Conservation (phyloP, 305 asterid species). For the Fraxinus platypoda region DNA sequence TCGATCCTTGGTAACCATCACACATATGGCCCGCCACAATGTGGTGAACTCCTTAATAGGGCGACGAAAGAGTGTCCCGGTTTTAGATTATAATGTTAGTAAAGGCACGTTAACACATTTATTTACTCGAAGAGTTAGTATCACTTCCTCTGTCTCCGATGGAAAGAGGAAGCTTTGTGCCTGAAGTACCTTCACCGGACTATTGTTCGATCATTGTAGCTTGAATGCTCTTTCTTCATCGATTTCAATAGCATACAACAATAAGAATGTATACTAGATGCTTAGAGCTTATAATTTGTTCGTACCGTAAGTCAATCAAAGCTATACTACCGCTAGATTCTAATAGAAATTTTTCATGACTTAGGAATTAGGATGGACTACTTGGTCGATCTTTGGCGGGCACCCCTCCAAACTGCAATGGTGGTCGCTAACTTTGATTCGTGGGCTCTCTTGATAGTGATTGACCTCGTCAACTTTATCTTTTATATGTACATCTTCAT, state of each 20-base stretch:
- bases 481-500: not conserved
- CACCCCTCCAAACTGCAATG: not conserved
- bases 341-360: not conserved
- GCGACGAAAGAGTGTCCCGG: not conserved
- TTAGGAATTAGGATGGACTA: not conserved
- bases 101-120: not conserved
- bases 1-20: not conserved
- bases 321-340: not conserved
- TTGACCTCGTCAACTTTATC: not conserved
- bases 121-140: not conserved
- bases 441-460: not conserved
- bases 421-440: not conserved
- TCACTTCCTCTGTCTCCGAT: not conserved
- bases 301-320: not conserved
- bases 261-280: not conserved
- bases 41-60: not conserved
- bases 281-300: not conserved
- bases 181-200: not conserved
- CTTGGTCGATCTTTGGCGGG: not conserved
- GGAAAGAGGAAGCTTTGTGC: not conserved
- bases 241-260: not conserved
- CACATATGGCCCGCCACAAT: not conserved
- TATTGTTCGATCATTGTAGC: not conserved
- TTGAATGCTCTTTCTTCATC: not conserved
- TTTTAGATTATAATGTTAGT: not conserved